phyloP scores from a whole-genome alignment of 2,329 filamentous ascomycete species.

The Aureobasidium sp. region DNA sequence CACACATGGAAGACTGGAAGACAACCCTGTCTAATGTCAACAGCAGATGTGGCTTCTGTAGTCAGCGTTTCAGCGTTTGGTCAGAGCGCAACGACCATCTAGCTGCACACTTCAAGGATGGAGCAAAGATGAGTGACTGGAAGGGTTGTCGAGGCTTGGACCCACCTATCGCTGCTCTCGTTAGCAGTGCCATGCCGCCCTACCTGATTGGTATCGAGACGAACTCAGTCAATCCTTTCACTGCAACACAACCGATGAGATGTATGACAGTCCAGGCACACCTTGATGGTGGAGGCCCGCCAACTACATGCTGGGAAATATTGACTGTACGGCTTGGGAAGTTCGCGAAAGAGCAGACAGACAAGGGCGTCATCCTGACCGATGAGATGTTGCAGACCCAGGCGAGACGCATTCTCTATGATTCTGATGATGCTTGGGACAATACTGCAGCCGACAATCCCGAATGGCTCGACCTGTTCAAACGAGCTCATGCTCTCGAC shows the following conservation, averaged over 20 bases:
- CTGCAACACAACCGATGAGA: slow-evolving; percentile 30
- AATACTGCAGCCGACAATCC: slow-evolving; percentile 33
- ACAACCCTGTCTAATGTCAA: slow-evolving; percentile 48
- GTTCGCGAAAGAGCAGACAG: slow-evolving; percentile 35
- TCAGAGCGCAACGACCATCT: slow-evolving; percentile 46
- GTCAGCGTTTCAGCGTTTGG: slow-evolving; percentile 42
- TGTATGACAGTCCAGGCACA: slow-evolving; percentile 5
- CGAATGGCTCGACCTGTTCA: slow-evolving; percentile 44
- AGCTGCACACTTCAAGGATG: slow-evolving; percentile 48
- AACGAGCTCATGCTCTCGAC: slow-evolving; percentile 41
- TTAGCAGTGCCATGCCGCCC: slow-evolving; percentile 46
- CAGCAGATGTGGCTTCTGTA: slow-evolving; percentile 49
- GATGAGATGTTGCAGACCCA: slow-evolving; percentile 45
- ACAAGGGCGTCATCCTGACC: slow-evolving; percentile 35
- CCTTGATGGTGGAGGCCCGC: not conserved
- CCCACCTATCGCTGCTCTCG: slow-evolving; percentile 39
- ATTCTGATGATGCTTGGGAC: slow-evolving; percentile 44
- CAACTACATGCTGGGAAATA: slow-evolving; percentile 39
- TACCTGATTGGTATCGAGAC: slow-evolving; percentile 45
- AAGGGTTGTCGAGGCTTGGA: slow-evolving; percentile 49
- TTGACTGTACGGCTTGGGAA: slow-evolving; percentile 40
- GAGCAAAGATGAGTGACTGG: slow-evolving; percentile 48
- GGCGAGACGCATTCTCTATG: slow-evolving; percentile 42
- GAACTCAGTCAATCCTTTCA: slow-evolving; percentile 40
- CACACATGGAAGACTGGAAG: slow-evolving; percentile 59